phyloP scores from a whole-genome alignment of 345 rosid species.

The Hypericum perforatum region DNA sequence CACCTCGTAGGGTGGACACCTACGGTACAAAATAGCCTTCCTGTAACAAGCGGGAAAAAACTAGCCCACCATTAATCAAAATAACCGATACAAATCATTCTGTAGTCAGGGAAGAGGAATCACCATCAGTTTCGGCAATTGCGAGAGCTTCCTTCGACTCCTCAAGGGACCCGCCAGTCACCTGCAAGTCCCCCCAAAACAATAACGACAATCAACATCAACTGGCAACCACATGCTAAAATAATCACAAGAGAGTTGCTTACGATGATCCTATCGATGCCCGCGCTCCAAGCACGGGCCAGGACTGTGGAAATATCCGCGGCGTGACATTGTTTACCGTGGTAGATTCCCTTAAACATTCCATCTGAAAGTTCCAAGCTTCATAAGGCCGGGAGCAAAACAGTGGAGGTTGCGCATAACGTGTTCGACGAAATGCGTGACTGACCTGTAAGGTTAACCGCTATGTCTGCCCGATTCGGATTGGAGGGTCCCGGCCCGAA shows the following conservation, averaged over 20 bases:
- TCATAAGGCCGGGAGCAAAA: not conserved
- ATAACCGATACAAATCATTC: not conserved
- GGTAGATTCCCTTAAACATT: conserved; percentile 87
- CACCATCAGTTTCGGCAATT: conserved; percentile 93
- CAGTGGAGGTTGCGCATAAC: conserved; percentile 2
- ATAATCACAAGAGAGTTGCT: conserved; percentile 3
- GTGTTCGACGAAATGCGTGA: conserved; percentile 54
- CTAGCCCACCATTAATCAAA: not conserved
- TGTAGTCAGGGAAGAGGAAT: conserved; percentile 1
- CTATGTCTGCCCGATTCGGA: conserved; percentile 45
- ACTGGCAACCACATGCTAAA: not conserved
- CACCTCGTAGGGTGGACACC: conserved; percentile 99
- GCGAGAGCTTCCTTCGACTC: conserved; percentile 93
- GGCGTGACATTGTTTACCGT: conserved; percentile 72
- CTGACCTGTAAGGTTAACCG: conserved; percentile 89
- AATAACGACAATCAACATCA: conserved; percentile 1
- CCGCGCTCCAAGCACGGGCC: conserved; percentile 86
- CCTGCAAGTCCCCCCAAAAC: too few relatives aligned
- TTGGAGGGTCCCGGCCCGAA: too few relatives aligned
- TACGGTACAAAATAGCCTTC: conserved; percentile 84
- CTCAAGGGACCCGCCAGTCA: conserved; percentile 89
- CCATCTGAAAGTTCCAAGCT: conserved; percentile 43
- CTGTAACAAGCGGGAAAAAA: conserved; percentile 26
- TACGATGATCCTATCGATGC: conserved; percentile 89
- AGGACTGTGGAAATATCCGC: conserved; percentile 65